phyloP scores from a whole-genome alignment of 176 grass and related monocot genomes.

The Musa acuminata region DNA sequence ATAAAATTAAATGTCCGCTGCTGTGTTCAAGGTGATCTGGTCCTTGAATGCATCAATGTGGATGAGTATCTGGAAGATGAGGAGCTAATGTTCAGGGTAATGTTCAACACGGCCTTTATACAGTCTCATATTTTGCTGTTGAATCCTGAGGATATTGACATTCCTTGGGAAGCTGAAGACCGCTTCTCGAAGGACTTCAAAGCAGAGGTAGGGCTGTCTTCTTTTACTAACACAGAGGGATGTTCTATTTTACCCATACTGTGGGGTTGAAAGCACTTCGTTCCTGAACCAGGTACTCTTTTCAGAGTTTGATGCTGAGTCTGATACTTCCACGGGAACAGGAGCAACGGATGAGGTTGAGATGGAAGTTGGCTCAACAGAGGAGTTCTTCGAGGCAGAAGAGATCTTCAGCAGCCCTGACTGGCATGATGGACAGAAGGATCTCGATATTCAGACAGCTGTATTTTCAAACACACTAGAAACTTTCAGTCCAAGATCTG shows the following conservation, averaged over 20 bases:
- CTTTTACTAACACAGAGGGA: conserved; percentile 17
- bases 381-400: conserved; percentile 91
- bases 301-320: conserved; percentile 89
- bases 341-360: conserved; percentile 27
- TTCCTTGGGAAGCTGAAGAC: conserved; percentile 57
- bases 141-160: conserved; percentile 68
- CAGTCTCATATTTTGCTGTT: conserved; percentile 77
- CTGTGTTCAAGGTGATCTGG: conserved; percentile 75
- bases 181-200: conserved; percentile 81
- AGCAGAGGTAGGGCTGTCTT: conserved; percentile 56
- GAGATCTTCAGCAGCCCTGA: conserved; percentile 75
- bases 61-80: conserved; percentile 42
- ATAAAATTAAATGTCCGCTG: conserved; percentile 88
- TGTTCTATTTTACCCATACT: background rate
- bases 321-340: conserved; percentile 39
- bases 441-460: conserved; percentile 31
- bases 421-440: conserved; percentile 55
- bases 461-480: conserved; percentile 29
- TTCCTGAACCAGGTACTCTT: conserved; percentile 97
- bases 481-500: conserved; percentile 21
- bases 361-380: conserved; percentile 49
- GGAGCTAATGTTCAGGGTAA: conserved; percentile 76
- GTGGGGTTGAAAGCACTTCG: conserved; percentile 44
- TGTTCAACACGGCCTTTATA: conserved; percentile 90
- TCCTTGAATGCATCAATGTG: conserved; percentile 82